Base-by-base conservation (phyloP, 495 filamentous ascomycete species). In the Beverwykella pulmonaria region DNA sequence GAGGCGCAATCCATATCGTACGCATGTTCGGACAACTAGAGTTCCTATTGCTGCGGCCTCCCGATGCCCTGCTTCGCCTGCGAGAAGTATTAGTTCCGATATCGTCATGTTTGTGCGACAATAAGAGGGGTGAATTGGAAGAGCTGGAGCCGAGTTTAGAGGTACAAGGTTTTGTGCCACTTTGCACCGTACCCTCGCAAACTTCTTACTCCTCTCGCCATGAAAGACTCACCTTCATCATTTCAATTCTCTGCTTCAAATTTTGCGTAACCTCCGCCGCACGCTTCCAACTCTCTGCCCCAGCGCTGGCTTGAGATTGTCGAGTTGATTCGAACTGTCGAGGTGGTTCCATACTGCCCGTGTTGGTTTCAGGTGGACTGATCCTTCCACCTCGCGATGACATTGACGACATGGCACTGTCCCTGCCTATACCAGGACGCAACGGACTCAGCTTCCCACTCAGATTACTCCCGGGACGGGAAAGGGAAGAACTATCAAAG, bases 181-280 rank as follows among this genome's bases (percentile, higher is more conserved):
- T 9, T 32, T 54, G 10, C 23, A 52, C 48, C 48, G 9, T 7
- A 14, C 23, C 4, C 9, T 25, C 2, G 2, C 26, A 10, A 22
- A 26, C 23, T 14, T 14, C n/a, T 15, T 52, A 19, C 48, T 23
- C 19, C 19, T 19, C 48, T 25, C 4, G 8, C 23, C 52, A 30
- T 22, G 12, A 8, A 12, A 26, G 39, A 76, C 84, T 49, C 68
- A 89, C 87, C 84, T 90, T 90, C 87, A 90, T 90, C 76, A 87
- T 80, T 82, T 99, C 95, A 76, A 99, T 99, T 77, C 93, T 84
- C 47, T 92, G 89, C 81, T 98, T 99, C 72, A 99, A 78, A 77
- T 94, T 92, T 76, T 90, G 97, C 44, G 95, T 99, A 12, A 99
- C 95, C 80, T 99, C 95, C n/a, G 94, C 94, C 29, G 95, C 95